phyloP scores from a whole-genome alignment of 768 basidiomycete genomes.

The Porphyrellus cyaneotinctus region DNA sequence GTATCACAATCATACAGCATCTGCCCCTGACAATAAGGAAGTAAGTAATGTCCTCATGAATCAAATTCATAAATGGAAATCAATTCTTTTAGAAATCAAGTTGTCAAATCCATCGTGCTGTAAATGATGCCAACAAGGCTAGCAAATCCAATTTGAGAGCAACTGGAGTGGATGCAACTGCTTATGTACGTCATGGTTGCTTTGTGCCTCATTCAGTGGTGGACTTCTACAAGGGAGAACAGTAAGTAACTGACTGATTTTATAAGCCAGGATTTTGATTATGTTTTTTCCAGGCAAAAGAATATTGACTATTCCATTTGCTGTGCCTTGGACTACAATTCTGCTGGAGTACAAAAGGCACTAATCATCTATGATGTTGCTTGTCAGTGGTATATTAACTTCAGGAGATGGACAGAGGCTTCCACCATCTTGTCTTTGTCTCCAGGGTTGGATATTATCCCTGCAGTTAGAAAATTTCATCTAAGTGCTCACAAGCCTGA shows the following conservation, averaged over 20 bases:
- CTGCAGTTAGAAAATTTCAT: conserved; percentile 29
- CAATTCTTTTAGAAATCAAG: neutral
- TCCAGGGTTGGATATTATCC: neutral
- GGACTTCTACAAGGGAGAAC: conserved; percentile 31
- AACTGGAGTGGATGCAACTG: neutral
- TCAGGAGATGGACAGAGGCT: neutral
- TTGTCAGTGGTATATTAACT: conserved; percentile 25
- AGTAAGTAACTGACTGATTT: neutral
- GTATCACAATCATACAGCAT: neutral
- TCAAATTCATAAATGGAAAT: neutral
- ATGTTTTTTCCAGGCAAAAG: conserved; percentile 21
- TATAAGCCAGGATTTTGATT: no score
- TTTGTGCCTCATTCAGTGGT: conserved; percentile 29
- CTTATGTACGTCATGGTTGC: neutral
- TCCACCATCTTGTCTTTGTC: neutral
- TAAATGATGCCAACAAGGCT: neutral
- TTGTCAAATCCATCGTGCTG: neutral
- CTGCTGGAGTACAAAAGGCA: neutral
- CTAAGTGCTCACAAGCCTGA: conserved; percentile 26
- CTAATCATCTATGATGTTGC: conserved; percentile 30
- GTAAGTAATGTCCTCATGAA: neutral
- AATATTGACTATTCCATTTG: conserved; percentile 29
- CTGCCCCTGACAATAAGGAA: neutral
- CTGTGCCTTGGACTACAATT: conserved; percentile 14
- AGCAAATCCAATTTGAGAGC: neutral